These are phyloP conservation scores for Wickerhamiella azymoides DNA, from an alignment of 805 yeast genomes.

Conservation along the genomic window DNA sequence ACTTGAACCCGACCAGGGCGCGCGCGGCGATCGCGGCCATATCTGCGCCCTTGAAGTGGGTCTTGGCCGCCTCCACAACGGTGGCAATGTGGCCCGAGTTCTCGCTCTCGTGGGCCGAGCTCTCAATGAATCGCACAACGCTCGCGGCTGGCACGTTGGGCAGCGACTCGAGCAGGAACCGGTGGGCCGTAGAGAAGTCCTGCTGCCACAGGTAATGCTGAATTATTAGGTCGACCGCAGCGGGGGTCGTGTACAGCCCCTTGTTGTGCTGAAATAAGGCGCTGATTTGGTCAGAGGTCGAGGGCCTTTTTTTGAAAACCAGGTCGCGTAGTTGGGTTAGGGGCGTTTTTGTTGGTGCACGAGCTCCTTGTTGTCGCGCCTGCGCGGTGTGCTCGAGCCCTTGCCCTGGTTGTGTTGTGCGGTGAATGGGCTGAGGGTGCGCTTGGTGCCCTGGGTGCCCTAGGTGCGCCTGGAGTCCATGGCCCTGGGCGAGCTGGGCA, in stretches of 20 bases:
- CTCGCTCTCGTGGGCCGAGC: conserved; percentile 10
- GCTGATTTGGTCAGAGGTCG: not conserved
- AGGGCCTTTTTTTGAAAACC: not conserved
- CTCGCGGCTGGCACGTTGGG: conserved; percentile 9
- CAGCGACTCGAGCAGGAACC: conserved; percentile 11
- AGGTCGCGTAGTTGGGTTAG: not conserved
- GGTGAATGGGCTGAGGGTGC: too few relatives aligned
- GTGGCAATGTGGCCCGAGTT: conserved; percentile 12
- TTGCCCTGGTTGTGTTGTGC: too few relatives aligned
- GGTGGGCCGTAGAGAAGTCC: conserved; percentile 17
- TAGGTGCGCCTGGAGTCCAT: too few relatives aligned
- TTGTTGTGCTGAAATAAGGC: conserved; percentile 1
- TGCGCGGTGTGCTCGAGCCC: too few relatives aligned
- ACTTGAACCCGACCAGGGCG: conserved; percentile 13
- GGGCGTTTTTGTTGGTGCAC: too few relatives aligned
- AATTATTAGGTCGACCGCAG: conserved; percentile 5
- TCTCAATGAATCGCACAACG: conserved; percentile 10
- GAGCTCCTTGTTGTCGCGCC: too few relatives aligned
- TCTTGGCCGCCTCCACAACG: conserved; percentile 6
- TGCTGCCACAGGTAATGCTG: conserved; percentile 12
- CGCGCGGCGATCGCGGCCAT: conserved; percentile 5
- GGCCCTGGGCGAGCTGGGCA: too few relatives aligned
- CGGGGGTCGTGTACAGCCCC: conserved; percentile 2
- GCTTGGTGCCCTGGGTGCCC: too few relatives aligned
- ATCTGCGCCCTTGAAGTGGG: conserved; percentile 2